Evolutionary conservation across 768 basidiomycete species (phyloP).

Genomic region (Hysterangium stoloniferum): DNA sequence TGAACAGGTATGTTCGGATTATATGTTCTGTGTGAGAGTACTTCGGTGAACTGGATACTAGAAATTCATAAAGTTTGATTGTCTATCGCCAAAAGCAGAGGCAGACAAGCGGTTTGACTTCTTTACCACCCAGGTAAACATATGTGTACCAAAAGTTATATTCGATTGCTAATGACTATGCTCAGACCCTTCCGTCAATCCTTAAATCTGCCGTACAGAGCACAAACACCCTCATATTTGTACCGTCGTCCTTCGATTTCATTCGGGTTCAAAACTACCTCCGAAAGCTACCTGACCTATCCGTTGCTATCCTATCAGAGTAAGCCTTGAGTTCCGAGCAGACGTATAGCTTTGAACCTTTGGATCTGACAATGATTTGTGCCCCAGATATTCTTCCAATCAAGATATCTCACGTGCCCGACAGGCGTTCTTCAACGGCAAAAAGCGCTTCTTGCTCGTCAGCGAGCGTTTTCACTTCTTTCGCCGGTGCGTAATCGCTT

Average conservation of each 20-base stretch:
- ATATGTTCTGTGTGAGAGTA: not conserved
- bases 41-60: constrained; percentile 24
- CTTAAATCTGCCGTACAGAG: constrained; percentile 93
- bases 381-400: constrained; percentile 76
- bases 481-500: constrained; percentile 48
- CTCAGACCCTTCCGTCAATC: constrained; percentile 68
- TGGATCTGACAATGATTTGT: constrained; percentile 1
- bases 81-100: constrained; percentile 62
- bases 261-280: constrained; percentile 86
- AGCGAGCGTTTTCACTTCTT: constrained; percentile 99
- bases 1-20: constrained; percentile 49
- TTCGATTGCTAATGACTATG: not conserved
- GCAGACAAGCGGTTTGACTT: constrained; percentile 79
- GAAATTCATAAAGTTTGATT: constrained; percentile 73
- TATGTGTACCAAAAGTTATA: not conserved
- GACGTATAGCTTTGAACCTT: not conserved
- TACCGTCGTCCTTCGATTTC: constrained; percentile 96
- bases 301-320: constrained; percentile 87
- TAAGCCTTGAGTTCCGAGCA: constrained; percentile 32
- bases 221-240: constrained; percentile 77
- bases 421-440: constrained; percentile 84
- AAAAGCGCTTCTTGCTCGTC: constrained; percentile 79
- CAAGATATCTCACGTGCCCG: constrained; percentile 92
- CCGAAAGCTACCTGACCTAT: constrained; percentile 59
- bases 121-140: constrained; percentile 74